Evolutionary conservation across 441 rosid genomes (phyloP).

Genomic region (Gossypium gossypioides): DNA sequence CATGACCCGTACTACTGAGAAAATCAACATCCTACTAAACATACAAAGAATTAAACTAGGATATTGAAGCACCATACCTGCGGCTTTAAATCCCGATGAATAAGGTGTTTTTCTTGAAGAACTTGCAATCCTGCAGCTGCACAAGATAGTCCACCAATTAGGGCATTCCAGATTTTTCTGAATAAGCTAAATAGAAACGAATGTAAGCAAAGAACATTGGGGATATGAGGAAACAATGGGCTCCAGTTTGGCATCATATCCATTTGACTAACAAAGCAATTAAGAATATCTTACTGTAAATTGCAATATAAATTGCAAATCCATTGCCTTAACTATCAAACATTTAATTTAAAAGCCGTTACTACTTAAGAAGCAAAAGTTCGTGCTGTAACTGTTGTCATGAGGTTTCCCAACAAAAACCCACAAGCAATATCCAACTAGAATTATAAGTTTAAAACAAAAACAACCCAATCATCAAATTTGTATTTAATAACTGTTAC

Average conservation of each 20-base stretch:
- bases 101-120: conserved; percentile 68
- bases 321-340: background rate
- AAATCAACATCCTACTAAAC: conserved; percentile 1
- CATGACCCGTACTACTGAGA: background rate
- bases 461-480: conserved; percentile 31
- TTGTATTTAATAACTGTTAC: background rate
- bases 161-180: background rate
- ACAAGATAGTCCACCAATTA: conserved; percentile 11
- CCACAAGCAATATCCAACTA: background rate
- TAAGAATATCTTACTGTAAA: background rate
- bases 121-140: conserved; percentile 80
- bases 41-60: conserved; percentile 6
- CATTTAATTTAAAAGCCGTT: background rate
- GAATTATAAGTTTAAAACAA: background rate
- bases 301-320: background rate
- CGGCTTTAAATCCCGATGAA: conserved; percentile 81
- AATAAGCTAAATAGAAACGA: background rate
- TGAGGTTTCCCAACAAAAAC: background rate
- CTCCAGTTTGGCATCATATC: conserved; percentile 8
- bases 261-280: background rate
- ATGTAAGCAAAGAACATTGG: background rate
- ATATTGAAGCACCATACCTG: conserved; percentile 36
- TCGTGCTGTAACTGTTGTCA: background rate
- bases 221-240: background rate
- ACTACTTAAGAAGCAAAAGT: conserved; percentile 1